Conservation (phyloP, 805 yeast genomes). For the Sugiyamaella smithiae region DNA sequence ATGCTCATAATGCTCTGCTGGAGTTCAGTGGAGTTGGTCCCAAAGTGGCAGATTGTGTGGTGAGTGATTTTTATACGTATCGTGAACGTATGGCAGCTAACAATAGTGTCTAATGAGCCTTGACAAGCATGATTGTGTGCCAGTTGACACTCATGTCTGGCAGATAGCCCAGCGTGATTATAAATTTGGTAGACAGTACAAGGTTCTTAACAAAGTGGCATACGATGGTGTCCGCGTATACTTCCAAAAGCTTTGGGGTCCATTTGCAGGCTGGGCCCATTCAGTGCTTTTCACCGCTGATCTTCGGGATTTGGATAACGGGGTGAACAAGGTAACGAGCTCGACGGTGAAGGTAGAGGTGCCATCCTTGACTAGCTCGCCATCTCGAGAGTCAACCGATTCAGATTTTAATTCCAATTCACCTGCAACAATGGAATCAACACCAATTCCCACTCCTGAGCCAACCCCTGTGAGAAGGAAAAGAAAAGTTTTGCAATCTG, state of each 20-base stretch:
- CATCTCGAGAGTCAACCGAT: background rate
- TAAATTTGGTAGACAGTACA: constrained; percentile 45
- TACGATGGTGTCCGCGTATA: constrained; percentile 57
- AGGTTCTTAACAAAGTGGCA: constrained; percentile 48
- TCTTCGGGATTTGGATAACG: constrained; percentile 36
- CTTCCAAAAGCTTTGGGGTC: constrained; percentile 75
- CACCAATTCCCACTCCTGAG: background rate
- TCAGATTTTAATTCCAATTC: background rate
- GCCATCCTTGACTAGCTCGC: background rate
- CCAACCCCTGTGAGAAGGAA: background rate
- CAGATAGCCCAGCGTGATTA: constrained; percentile 85
- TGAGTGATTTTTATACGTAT: background rate
- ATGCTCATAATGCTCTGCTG: constrained; percentile 57
- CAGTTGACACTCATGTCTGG: constrained; percentile 93
- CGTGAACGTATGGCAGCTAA: background rate
- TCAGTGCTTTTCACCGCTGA: constrained; percentile 90
- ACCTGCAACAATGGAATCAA: background rate
- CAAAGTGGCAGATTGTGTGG: constrained; percentile 94
- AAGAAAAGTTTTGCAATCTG: too few relatives aligned
- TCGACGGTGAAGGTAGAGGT: background rate
- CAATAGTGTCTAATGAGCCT: constrained; percentile 74
- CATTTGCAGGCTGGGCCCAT: constrained; percentile 98
- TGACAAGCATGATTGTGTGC: constrained; percentile 82
- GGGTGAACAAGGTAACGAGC: constrained; percentile 12
- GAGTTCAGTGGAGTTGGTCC: constrained; percentile 90